Base-by-base conservation (phyloP, 345 rosid genomes). In the Punica granatum region DNA sequence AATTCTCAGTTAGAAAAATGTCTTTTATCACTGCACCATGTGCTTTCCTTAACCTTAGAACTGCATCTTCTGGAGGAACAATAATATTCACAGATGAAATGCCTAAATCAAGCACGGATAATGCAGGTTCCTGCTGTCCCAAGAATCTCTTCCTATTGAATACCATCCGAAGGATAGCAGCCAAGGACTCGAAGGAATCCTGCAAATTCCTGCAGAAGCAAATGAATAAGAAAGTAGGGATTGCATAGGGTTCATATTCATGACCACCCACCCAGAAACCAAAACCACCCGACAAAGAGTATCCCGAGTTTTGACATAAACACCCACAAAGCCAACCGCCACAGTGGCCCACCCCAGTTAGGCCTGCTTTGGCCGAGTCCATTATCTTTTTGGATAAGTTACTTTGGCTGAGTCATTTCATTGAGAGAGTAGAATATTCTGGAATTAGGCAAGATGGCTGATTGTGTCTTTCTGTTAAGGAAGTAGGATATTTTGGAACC, bases 131-230 rank as follows among this genome's bases (percentile, higher is more conserved):
- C 46, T 34, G 46, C 12, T 41, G 19, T 23, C 44, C 63, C 18
- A 60, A 37, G 41, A 41, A 60, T 26, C 60, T n/a, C n/a, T n/a
- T 33, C 32, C 49, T 33, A 51, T 63, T 33, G 23, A n/a, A 63
- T 30, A 26, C 0, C 51, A 72, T 87, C 94, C 65, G 70, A 77
- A 0, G 89, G 90, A 73, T 90, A 90, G 80, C 88, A 84, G 46
- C 97, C 97, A 18, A 93, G 92, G 51, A 93, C 78, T 11, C 96
- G 92, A 51, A 93, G 84, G 80, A 83, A 93, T 48, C 81, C 73
- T 0, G 91, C 77, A 44, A 87, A 86, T 75, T 93, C 98, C 98
- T 93, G 88, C 70, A 71, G 42, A 66, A 63, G 62, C 61, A 1
- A 39, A 41, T 30, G 61, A 63, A 56, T 19, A 1, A 8, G 14